A percentile compares a stretch with the other conserved stretches of the same genome.
phyloP scores from a whole-genome alignment of 2,329 filamentous ascomycete species.

The Lachnellula arida region DNA sequence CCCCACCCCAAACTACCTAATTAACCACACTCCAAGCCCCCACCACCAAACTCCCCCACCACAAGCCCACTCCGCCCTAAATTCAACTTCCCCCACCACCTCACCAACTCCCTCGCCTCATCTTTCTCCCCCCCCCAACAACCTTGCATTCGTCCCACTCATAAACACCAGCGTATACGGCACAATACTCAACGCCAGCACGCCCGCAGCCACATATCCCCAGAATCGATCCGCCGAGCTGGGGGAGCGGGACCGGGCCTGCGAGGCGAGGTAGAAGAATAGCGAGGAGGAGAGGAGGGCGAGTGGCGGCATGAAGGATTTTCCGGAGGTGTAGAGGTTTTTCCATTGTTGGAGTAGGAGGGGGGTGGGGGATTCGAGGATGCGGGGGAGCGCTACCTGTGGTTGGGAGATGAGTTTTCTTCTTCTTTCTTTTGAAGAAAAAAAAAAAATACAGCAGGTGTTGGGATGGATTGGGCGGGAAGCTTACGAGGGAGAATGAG shows the following conservation, averaged over 20 bases:
- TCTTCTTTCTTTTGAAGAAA: background rate
- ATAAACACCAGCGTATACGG: conserved; percentile 50
- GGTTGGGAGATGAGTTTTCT: background rate
- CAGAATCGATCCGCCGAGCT: background rate
- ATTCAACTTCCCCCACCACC: conserved; percentile 52
- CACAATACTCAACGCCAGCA: conserved; percentile 42
- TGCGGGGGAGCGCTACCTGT: conserved; percentile 37
- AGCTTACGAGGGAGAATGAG: conserved; percentile 8
- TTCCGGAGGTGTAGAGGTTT: conserved; percentile 37
- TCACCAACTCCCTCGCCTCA: conserved; percentile 44
- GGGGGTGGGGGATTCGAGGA: conserved; percentile 51
- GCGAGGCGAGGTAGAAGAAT: conserved; percentile 41
- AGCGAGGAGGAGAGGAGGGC: conserved; percentile 37
- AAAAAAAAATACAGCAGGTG: background rate
- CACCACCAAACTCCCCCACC: conserved; percentile 22
- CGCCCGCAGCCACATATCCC: conserved; percentile 42
- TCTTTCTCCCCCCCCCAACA: conserved; percentile 41
- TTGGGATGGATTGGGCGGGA: background rate
- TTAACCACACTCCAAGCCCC: conserved; percentile 27
- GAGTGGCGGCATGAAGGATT: conserved; percentile 29
- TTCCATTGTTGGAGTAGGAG: conserved; percentile 53
- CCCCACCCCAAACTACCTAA: too few species aligned
- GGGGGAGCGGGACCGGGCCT: background rate
- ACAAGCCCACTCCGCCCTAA: conserved; percentile 38
- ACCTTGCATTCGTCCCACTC: conserved; percentile 42